Percentiles rank a stretch among this genome's conserved stretches.
phyloP scores from a whole-genome alignment of 768 basidiomycete species.

The Mycena latifolia region DNA sequence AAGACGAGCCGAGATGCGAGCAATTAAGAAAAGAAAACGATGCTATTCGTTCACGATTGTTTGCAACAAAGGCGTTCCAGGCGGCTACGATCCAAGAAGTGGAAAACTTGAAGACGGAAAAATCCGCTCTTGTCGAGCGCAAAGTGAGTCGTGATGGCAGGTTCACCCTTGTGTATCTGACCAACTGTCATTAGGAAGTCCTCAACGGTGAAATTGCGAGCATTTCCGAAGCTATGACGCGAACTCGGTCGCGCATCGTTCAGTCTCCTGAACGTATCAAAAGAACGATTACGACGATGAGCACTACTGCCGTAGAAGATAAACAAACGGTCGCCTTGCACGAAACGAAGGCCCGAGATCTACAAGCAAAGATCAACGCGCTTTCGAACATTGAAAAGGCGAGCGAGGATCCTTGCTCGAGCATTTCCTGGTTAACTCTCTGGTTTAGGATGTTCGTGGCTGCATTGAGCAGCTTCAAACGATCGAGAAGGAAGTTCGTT shows the following conservation, averaged over 20 bases:
- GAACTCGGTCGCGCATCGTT: conserved; percentile 82
- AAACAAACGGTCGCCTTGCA: conserved; percentile 73
- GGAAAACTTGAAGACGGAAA: conserved; percentile 80
- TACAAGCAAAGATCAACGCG: conserved; percentile 79
- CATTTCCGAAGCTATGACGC: conserved; percentile 70
- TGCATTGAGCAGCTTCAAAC: conserved; percentile 84
- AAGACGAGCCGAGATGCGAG: conserved; percentile 78
- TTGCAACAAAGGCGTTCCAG: conserved; percentile 78
- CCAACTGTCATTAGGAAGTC: conserved; percentile 58
- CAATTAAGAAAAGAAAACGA: conserved; percentile 71
- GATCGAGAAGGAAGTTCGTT: conserved; percentile 74
- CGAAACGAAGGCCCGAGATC: conserved; percentile 82
- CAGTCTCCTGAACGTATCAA: conserved; percentile 93
- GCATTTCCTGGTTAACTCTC: not conserved
- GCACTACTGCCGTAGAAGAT: conserved; percentile 73
- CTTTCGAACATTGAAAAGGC: conserved; percentile 85
- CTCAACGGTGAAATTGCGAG: conserved; percentile 71
- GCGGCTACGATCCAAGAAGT: conserved; percentile 70
- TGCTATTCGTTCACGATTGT: conserved; percentile 71
- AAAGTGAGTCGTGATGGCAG: conserved; percentile 59
- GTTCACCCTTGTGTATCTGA: not conserved
- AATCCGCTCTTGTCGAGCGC: conserved; percentile 69
- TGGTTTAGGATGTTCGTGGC: conserved; percentile 71
- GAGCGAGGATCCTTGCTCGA: not conserved
- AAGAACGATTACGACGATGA: conserved; percentile 85